phyloP scores from a whole-genome alignment of 2,329 filamentous ascomycete species.

The Tolypocladium cylindrosporum region DNA sequence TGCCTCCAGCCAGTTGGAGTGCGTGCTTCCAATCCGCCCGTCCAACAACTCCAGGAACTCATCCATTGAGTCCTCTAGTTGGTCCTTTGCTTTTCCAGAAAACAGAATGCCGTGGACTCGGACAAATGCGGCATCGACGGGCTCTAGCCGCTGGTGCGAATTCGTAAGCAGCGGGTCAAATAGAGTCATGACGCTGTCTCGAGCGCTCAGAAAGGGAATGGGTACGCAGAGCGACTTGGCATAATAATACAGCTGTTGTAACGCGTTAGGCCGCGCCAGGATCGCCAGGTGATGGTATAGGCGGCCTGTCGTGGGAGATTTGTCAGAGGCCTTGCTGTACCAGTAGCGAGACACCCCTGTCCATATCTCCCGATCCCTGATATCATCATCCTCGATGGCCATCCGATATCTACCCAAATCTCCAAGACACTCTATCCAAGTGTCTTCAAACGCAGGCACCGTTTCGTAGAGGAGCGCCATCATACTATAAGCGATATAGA shows the following conservation, averaged over 20 bases:
- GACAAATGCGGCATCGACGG: slow-evolving; percentile 50
- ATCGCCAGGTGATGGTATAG: slow-evolving; percentile 87
- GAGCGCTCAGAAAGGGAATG: slow-evolving; percentile 55
- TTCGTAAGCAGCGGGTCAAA: slow-evolving; percentile 48
- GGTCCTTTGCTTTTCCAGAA: slow-evolving; percentile 34
- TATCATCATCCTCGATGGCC: slow-evolving; percentile 80
- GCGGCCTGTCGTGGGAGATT: slow-evolving; percentile 62
- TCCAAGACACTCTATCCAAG: slow-evolving; percentile 88
- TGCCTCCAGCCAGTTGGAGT: slow-evolving; percentile 39
- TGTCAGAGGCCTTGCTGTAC: slow-evolving; percentile 77
- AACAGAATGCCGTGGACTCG: slow-evolving; percentile 57
- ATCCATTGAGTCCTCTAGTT: slow-evolving; percentile 31
- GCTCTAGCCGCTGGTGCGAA: slow-evolving; percentile 18
- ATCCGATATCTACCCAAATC: slow-evolving; percentile 77
- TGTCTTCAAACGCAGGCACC: slow-evolving; percentile 71
- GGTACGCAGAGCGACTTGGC: slow-evolving; percentile 59
- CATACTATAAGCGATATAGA: slow-evolving; percentile 83
- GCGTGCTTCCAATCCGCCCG: slow-evolving; percentile 40
- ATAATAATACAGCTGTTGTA: slow-evolving; percentile 67
- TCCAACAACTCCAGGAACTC: slow-evolving; percentile 47
- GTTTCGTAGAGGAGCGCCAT: slow-evolving; percentile 82
- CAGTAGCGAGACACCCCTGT: slow-evolving; percentile 69
- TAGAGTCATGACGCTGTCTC: slow-evolving; percentile 59
- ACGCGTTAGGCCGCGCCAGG: slow-evolving; percentile 55
- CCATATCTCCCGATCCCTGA: slow-evolving; percentile 70